Evolutionary conservation across 2,329 filamentous ascomycete species (phyloP), one percentile per base, ranked within the genome.

Genomic region (Ustulina deusta): DNA sequence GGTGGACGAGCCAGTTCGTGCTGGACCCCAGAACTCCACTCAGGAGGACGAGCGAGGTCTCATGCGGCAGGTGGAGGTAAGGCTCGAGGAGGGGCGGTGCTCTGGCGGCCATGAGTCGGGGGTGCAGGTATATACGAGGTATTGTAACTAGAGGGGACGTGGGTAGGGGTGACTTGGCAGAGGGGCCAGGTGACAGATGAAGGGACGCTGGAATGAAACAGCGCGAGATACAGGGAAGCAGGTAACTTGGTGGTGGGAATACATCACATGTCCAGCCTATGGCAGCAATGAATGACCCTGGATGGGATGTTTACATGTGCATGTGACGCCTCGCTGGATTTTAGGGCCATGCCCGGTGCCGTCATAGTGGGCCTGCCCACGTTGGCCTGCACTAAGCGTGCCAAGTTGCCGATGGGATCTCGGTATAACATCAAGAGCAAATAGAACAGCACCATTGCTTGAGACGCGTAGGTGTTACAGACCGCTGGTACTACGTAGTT

Each of bases 1-100:
- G 83, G 54, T 89, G 79, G 25, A 89, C 79, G 34, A 91, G 86
- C 89, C 90, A 92, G 78, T 90, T 91, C 1, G 89, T 83, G 68
- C 83, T 86, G 20, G 88, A 87, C 54, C 88, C 88, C 13, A 91
- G 83, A 34, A 93, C 89, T 69, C 87, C 87, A 17, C 91, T 93
- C 61, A 94, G 80, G 13, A 94, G 84, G 22, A 88, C 82, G 44
- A 93, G 85, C 40, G 89, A 87, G 17, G 84, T 81, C 71, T 88
- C 84, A 6, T 83, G 80, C 5, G 88, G 88, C 0, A 90, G 83
- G 54, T 80, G 75, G 58, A 92, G 83, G 77, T 91, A 91, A 6
- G 89, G 84, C 73, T 91, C 86, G 15, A 93, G 83, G 2, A 91
- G 85, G 63, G 87, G 83, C 2, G 91, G 91, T 66, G 88, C 85